A percentile compares a stretch with the other conserved stretches of the same genome.
phyloP scores from a whole-genome alignment of 2,329 filamentous ascomycete genomes.

The Epichloe aotearoae region DNA sequence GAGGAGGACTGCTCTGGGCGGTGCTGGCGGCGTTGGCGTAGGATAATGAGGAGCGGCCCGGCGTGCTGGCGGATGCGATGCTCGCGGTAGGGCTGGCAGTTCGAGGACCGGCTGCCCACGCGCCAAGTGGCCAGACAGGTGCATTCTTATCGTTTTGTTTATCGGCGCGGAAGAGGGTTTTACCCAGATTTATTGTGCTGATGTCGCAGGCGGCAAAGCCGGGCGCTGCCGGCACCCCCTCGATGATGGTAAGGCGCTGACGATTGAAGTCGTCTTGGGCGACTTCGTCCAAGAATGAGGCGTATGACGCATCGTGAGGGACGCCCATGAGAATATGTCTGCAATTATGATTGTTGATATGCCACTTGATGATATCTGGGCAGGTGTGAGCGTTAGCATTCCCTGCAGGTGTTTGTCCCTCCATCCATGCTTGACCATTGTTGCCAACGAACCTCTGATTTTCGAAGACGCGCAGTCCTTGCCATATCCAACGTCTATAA shows the following conservation, averaged over 20 bases:
- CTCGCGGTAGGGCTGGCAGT: conserved; percentile 9
- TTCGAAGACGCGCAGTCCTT: conserved; percentile 48
- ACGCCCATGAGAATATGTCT: conserved; percentile 48
- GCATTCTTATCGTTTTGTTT: conserved; percentile 28
- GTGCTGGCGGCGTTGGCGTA: conserved; percentile 28
- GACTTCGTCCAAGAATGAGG: conserved; percentile 44
- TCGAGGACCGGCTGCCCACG: conserved; percentile 1
- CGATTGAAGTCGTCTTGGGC: conserved; percentile 29
- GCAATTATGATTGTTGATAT: conserved; percentile 48
- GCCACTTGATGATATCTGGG: conserved; percentile 39
- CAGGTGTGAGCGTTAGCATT: neutral
- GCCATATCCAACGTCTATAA: conserved; percentile 46
- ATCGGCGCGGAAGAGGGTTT: conserved; percentile 38
- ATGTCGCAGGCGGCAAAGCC: conserved; percentile 35
- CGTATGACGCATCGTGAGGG: conserved; percentile 48
- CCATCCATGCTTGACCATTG: neutral
- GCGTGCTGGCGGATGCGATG: conserved; percentile 5
- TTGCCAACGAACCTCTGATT: conserved; percentile 35
- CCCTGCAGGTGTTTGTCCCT: neutral
- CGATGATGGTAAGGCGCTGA: conserved; percentile 37
- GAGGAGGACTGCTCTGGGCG: conserved; percentile 19
- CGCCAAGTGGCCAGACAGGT: conserved; percentile 9
- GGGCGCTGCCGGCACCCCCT: conserved; percentile 39
- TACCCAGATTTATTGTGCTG: conserved; percentile 31
- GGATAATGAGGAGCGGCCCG: conserved; percentile 12